Evolutionary conservation across 331 rosid species (phyloP), one percentile per base, ranked within the genome.

Genomic region (Dryas integrifolia): DNA sequence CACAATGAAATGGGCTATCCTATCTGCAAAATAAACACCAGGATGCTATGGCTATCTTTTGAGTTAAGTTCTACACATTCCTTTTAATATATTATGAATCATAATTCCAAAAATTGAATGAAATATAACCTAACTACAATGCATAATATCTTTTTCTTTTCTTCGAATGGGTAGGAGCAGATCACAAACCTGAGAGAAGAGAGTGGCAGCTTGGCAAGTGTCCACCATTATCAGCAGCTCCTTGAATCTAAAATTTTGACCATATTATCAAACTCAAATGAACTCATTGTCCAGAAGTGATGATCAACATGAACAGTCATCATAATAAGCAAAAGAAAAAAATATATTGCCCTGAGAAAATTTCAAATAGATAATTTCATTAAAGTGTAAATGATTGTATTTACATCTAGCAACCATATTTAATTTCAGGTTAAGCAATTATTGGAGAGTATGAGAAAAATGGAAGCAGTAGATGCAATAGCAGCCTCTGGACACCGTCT

Each of bases 181-280:
- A 72, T 41, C 45, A 67, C 82, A 79, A 53, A 93, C 97, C 97
- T 91, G 98, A 60, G 90, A 85, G 88, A 93, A 93, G 80, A 93
- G 91, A 44, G 96, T 89, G 40, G 96, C 87, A 74, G 95, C 98
- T 85, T 93, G 98, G 83, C 98, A 91, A 51, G 98, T 93, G 81
- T 91, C 98, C 78, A 93, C 98, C 98, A 91, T 91, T 83, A 93
- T 88, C 72, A 94, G 92, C 72, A 89, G 87, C 96, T 94, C 98
- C 92, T 94, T 94, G 68, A 94, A 94, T 87, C 98, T 94, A 60
- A 72, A 82, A 14, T 72, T 75, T 77, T 72, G 38, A 60, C 59
- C 49, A 38, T 14, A 72, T 59, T 43, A 71, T 21, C 57, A 73
- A 6, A 43, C 70, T 63, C 70, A 73, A 58, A 67, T 65, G 72